Base-by-base conservation (phyloP, 179 eudicot species). In the Actinidia chinensis region DNA sequence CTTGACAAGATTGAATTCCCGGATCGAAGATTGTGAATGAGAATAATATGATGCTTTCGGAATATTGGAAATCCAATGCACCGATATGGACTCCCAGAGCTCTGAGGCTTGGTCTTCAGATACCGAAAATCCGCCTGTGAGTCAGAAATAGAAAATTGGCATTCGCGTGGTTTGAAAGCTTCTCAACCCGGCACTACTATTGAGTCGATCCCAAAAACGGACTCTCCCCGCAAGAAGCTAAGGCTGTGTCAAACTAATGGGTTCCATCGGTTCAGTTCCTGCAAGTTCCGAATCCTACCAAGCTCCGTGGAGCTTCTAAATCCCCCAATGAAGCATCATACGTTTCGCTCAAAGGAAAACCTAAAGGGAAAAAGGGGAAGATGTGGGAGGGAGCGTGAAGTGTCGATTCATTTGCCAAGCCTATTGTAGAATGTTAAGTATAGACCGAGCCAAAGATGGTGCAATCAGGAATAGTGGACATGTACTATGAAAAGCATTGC, bases 401-500 rank as follows among this genome's bases (percentile, higher is more conserved):
- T 33, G 52, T 44, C 6, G 51, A 86, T 71, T 47, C 83, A 56
- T 50, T 73, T 77, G 60, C 71, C 22, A 85, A 87, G 65, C 93
- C 99, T 20, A 77, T 89, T 44, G 78, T 89, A 7, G n/a, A 56
- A 81, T 18, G 85, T 94, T n/a, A 91, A 82, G 65, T 51, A 89
- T 17, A 90, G 91, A 81, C 93, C 87, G 97, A 93, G 82, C 90
- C 86, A 82, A 89, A 87, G 68, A 82, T 95, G 86, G 94, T 91
- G 72, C 98, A 95, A 80, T 98, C 93, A 74, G 99, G 93, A 33
- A 84, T 90, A 79, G 97, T 95, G 78, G 95, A 95, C 66, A 89
- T 95, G 95, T 95, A 95, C 87, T n/a, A 90, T 95, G 98, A 93
- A 93, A 78, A 95, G 99, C 85, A 95, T n/a, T 95, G 98, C 98